Conservation (phyloP, 2,329 filamentous ascomycete genomes). For the Apiospora hydei region DNA sequence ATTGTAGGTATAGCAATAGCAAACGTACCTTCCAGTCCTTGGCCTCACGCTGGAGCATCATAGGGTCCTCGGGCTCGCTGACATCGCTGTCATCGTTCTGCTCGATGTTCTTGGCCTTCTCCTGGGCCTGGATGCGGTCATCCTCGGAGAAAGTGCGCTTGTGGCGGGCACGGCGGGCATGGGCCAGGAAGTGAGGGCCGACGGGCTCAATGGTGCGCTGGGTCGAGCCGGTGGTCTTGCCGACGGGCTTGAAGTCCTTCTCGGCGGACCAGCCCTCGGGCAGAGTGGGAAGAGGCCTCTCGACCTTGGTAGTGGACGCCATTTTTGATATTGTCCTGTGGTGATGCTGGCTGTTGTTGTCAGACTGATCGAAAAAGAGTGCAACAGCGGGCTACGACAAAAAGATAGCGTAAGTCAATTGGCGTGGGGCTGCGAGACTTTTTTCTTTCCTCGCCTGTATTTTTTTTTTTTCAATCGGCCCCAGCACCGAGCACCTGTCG, state of each 20-base stretch:
- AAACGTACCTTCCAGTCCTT: slow-evolving; percentile 96
- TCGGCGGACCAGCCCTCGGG: slow-evolving; percentile 84
- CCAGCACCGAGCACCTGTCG: neutral
- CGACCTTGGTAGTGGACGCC: slow-evolving; percentile 68
- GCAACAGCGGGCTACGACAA: neutral
- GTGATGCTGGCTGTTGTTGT: slow-evolving; percentile 27
- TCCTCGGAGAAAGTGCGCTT: slow-evolving; percentile 99
- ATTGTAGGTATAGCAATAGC: neutral
- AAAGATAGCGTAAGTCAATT: slow-evolving; percentile 1
- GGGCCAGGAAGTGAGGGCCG: slow-evolving; percentile 96
- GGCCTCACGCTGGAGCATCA: slow-evolving; percentile 90
- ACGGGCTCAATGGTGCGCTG: slow-evolving; percentile 94
- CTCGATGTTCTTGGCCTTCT: slow-evolving; percentile 94
- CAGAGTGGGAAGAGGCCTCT: slow-evolving; percentile 75
- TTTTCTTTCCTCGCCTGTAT: neutral
- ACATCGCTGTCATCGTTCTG: slow-evolving; percentile 89
- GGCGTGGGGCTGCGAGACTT: slow-evolving; percentile 7
- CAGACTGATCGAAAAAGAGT: slow-evolving; percentile 14
- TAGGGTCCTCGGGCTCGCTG: slow-evolving; percentile 90
- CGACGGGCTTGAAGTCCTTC: slow-evolving; percentile 89
- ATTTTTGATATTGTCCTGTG: slow-evolving; percentile 53
- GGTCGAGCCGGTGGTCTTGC: slow-evolving; percentile 76
- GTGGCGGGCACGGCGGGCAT: slow-evolving; percentile 93
- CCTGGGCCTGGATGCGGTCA: slow-evolving; percentile 94
- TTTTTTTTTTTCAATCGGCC: slow-evolving; percentile 9